Base-by-base conservation (phyloP, 306 rosid genomes). In the Potentilla sterilis region DNA sequence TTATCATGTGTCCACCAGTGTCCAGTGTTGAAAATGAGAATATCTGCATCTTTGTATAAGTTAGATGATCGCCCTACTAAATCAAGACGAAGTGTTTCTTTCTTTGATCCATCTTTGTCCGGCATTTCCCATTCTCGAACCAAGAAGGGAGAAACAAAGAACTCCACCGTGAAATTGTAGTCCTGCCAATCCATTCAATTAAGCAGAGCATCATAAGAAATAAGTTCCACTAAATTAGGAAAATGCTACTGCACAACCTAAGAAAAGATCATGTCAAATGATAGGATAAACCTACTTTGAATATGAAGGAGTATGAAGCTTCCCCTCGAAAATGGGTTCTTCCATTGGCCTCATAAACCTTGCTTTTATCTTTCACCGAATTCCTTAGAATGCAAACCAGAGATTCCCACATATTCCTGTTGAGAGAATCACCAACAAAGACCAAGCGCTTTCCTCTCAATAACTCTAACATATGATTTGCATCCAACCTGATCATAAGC, bases 1-100 rank as follows among this genome's bases (percentile, higher is more conserved):
- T 95, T 95, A 0, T 90, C 97, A 82, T 95, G 99, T 78, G 97
- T 95, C 99, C 99, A 95, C 99, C 99, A 95, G 78, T 95, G 99
- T 18, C 97, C 99, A 19, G 99, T 92, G 88, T 95, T 95, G 82
- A 95, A 95, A 76, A 95, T 69, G 48, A 95, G 74, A 9, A 95
- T 75, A 84, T 95, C 99, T 7, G 97, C 99, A 63, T 81, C 83
- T 81, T 95, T 90, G 54, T 92, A 95, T 18, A 85, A 87, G 74
- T 80, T 68, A 0, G 97, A 84, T 42, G 97, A 84, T 75, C 77
- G 79, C 75, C 93, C 95, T 42, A 95, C 93, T 67, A 92, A 81
- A 86, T 95, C 99, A 0, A 95, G 97, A 57, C 97, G 99, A 55
- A 95, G 92, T 3, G 97, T 92, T 85, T 95, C 92, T 83, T 89